Evolutionary conservation across 2,329 filamentous ascomycete species (phyloP).

Genomic region (Colletotrichum gloeosporioides): DNA sequence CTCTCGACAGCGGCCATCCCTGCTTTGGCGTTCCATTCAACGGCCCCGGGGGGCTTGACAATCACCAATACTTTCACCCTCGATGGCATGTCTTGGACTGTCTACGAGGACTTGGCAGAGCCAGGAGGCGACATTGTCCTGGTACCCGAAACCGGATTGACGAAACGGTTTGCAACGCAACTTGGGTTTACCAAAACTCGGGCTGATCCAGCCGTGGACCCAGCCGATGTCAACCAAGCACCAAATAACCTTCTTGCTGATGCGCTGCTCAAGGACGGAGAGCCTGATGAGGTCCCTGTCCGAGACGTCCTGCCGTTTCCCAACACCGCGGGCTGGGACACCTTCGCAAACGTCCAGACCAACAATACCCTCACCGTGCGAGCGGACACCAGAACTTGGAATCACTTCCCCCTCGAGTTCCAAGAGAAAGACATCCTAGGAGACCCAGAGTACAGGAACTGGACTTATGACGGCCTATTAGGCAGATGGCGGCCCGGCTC

Average conservation of each 20-base stretch:
- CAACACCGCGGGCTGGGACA: neutral
- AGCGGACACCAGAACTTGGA: neutral
- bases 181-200: neutral
- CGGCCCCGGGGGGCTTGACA: neutral
- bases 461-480: neutral
- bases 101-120: neutral
- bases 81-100: neutral
- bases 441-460: neutral
- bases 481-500: neutral
- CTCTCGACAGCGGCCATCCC: neutral
- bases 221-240: neutral
- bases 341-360: neutral
- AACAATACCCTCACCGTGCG: neutral
- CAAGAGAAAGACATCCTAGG: neutral
- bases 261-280: neutral
- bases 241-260: neutral
- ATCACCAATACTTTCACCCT: neutral
- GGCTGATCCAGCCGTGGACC: neutral
- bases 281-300: neutral
- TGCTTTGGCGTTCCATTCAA: neutral
- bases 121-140: neutral
- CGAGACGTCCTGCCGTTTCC: neutral
- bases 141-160: neutral
- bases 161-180: neutral
- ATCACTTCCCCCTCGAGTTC: neutral